These are phyloP conservation scores for Blastomyces emzantsi DNA, from an alignment of 2,329 filamentous ascomycete genomes.

Conservation along the genomic window DNA sequence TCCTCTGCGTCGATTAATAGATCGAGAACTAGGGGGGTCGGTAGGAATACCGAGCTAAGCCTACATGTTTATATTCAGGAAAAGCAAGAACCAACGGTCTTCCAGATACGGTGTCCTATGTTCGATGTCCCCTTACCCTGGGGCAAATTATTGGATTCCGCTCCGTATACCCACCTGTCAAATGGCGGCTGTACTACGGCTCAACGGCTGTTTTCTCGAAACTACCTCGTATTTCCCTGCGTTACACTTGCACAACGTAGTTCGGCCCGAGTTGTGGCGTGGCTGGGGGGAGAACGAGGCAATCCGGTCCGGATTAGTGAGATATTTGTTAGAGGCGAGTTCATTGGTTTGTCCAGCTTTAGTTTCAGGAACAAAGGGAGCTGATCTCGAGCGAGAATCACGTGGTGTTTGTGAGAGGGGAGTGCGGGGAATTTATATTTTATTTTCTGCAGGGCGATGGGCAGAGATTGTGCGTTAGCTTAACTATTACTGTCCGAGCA, in stretches of 20 bases:
- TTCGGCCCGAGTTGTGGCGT: neutral
- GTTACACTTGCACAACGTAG: neutral
- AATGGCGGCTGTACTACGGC: neutral
- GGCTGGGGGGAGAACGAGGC: neutral
- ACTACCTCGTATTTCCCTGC: neutral
- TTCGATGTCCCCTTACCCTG: no score
- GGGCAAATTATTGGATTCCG: neutral
- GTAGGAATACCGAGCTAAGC: no score
- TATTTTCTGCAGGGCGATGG: neutral
- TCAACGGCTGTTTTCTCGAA: neutral
- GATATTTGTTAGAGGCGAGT: neutral
- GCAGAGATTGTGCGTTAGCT: neutral
- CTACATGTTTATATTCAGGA: no score
- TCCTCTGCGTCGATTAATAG: neutral
- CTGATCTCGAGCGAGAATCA: neutral
- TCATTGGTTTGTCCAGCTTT: neutral
- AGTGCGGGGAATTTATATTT: neutral
- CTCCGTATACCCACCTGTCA: neutral
- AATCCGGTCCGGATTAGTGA: neutral
- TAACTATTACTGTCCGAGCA: no score
- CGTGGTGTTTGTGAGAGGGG: neutral
- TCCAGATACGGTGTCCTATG: neutral
- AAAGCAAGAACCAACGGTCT: no score
- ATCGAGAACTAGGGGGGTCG: neutral
- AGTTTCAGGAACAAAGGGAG: neutral